Evolutionary conservation across 768 basidiomycete species (phyloP).

Genomic region (Phlebiopsis flavidoalba): DNA sequence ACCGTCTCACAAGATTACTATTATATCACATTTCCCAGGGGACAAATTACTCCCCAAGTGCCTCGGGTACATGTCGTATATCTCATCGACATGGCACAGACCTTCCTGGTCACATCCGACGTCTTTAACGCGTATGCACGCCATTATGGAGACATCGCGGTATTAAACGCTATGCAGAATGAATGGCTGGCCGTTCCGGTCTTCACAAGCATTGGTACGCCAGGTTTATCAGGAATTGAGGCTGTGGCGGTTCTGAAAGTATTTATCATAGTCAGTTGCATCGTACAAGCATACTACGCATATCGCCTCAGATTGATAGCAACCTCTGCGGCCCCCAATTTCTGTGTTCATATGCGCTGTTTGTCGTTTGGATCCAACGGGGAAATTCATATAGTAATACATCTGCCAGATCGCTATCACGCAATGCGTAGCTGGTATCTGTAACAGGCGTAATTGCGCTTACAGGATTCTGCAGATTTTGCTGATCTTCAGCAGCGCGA

Average conservation of each 20-base stretch:
- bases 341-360: neutral
- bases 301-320: neutral
- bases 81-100: constrained; percentile 10
- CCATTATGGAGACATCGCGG: constrained; percentile 18
- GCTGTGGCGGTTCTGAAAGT: too few species aligned
- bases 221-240: neutral
- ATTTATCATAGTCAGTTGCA: neutral
- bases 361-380: too few species aligned
- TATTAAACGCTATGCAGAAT: neutral
- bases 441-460: neutral
- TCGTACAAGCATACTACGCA: constrained; percentile 2
- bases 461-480: neutral
- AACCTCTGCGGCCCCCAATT: neutral
- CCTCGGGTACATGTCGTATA: constrained; percentile 11
- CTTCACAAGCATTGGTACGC: constrained; percentile 3
- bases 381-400: too few species aligned
- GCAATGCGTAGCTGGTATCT: neutral
- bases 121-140: constrained; percentile 23
- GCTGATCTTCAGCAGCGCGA: neutral
- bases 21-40: constrained; percentile 7
- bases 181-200: neutral
- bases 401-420: neutral
- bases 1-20: constrained; percentile 3
- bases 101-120: constrained; percentile 17
- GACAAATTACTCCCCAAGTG: constrained; percentile 2